Evolutionary conservation across 371 early-diverging fungal genomes (phyloP).

Genomic region (Coelomomyces lativittatus): DNA sequence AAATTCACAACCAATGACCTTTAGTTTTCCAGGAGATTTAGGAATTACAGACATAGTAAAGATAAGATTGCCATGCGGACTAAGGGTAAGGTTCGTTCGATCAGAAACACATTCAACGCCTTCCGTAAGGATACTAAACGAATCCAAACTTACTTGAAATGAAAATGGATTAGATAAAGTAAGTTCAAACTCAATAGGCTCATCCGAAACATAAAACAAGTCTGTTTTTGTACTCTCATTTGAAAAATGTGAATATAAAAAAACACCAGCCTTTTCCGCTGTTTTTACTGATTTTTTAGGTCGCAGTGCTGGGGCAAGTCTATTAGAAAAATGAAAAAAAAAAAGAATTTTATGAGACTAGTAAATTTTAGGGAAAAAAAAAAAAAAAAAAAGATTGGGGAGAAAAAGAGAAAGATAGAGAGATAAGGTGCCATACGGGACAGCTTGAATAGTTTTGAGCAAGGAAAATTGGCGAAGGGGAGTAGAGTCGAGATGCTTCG

Average conservation of each 20-base stretch:
- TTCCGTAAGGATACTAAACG: not conserved
- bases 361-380: no score
- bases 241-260: no score
- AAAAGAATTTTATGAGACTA: no score
- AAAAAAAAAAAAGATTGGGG: no score
- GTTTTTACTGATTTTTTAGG: no score
- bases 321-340: no score
- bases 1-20: not conserved
- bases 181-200: no score
- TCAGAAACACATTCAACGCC: not conserved
- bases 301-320: no score
- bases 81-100: not conserved
- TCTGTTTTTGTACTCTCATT: no score
- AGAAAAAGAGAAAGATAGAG: no score
- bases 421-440: constrained; percentile 1
- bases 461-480: not conserved
- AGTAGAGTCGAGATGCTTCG: not conserved
- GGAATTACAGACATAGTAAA: not conserved
- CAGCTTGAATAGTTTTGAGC: not conserved
- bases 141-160: not conserved
- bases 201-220: no score
- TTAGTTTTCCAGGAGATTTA: not conserved
- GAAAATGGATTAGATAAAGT: constrained; percentile 4
- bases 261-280: no score
- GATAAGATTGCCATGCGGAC: not conserved